Base-by-base conservation (phyloP, 2,329 filamentous ascomycete species). In the Phaeoacremonium minimum region DNA sequence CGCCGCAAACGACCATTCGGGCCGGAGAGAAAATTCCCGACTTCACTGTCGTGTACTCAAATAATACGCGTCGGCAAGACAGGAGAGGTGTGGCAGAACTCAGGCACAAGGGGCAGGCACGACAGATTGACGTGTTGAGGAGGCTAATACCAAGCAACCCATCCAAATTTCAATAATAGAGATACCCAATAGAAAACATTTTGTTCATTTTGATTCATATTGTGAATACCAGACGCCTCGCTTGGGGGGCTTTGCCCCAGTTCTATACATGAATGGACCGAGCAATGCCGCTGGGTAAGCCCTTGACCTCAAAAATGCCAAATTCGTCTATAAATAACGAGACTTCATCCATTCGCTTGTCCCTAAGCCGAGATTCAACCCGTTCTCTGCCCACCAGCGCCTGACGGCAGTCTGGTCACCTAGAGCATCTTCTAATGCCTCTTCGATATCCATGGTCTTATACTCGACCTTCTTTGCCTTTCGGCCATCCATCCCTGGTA, bases 391-490 rank as follows among this genome's bases (percentile, higher is more conserved):
- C 91, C 91, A 97, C 91, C 91, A 97, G 44, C 75, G 71, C 38
- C 87, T 70, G 14, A 95, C 87, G 26, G 75, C 74, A 46, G 81
- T 78, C 44, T 88, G 44, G 37, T 84, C 81, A 7, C 76, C 77
- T 33, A 91, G 77, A 15, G 87, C 87, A 56, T 95, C 90, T 57
- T 96, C 90, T 28, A 96, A 71, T 1, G 90, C 90, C 62, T 96
- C 91, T 57, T 96, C 90, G 43, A 97, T 93, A 58, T 95, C 89
- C 58, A 89, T 95, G 2, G 88, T 95, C 58, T 91, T 90, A 61
- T 95, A 96, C 59, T 95, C 88, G 17, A 96, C 89, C 35, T 77
- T 75, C 48, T 90, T 72, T 0, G 81, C 79, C 44, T 66, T 66
- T 19, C 69, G 63, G 13, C 73, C 73, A 28, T 69, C 61, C 73